Evolutionary conservation across 2,329 filamentous ascomycete genomes (phyloP), one percentile per base, ranked within the genome.

Genomic region (Cladophialophora psammophila): DNA sequence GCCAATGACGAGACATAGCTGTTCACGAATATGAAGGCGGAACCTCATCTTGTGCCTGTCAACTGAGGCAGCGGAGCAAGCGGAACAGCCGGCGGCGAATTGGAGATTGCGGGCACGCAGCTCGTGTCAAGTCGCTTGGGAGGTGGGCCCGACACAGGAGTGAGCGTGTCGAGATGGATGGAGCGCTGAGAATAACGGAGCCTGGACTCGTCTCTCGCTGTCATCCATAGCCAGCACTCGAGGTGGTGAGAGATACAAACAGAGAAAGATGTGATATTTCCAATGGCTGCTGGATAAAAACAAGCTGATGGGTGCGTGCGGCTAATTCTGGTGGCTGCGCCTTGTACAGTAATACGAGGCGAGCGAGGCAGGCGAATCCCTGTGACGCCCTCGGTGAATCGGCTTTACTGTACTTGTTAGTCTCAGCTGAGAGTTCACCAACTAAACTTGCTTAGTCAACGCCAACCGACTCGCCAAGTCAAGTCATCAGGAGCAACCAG

Each of bases 11-110:
- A 89, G 84, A 72, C 88, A 92, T 73, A 97, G 85, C 85, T 97
- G 93, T 80, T 93, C 89, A 72, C 92, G 87, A 75, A 97, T 97
- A 66, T 90, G 90, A 78, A 96, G 87, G 78, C 92, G 88, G 91
- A 96, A 93, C 65, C 61, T 62, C 69, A 62, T 64, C 55, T 62
- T 50, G 31, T 32, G 35, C 2, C 18, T 18, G 7, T 50, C 18
- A 50, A 50, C 26, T 26, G 15, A 50, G 45, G 45, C 45, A 50
- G 45, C 45, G 45, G 45, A 26, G 26, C 45, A 45, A 45, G 2
- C 40, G 45, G 45, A 50, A 50, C 15, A 12, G 45, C 8, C 45
- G 45, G 18, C 10, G 42, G 45, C 18, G 45, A 50, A 50, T 50
- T 18, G 18, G 45, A 50, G 45, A 50, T 50, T 50, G 45, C 45